phyloP scores from a whole-genome alignment of 306 rosid genomes.

The Glycine tomentella region DNA sequence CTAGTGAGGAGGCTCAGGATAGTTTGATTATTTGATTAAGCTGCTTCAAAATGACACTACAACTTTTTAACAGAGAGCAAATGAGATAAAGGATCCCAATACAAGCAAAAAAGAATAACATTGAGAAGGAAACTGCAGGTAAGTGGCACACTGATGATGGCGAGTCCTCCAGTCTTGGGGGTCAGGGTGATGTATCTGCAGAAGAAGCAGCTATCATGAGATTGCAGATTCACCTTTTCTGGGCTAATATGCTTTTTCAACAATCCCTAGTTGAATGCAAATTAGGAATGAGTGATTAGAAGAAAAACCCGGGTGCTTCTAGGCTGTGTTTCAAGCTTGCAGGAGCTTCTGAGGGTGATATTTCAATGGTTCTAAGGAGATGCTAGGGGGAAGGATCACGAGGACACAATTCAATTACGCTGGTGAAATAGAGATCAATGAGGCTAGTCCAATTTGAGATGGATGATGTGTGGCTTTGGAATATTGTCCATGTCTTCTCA shows the following conservation, averaged over 20 bases:
- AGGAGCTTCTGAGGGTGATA: slow-evolving; percentile 76
- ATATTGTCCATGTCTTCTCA: slow-evolving; percentile 1
- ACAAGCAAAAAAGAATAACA: too few species aligned
- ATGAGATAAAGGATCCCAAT: too few species aligned
- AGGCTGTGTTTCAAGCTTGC: slow-evolving; percentile 70
- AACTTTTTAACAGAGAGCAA: too few species aligned
- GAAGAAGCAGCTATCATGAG: slow-evolving; percentile 77
- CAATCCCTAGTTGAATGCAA: slow-evolving; percentile 80
- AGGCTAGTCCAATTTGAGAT: too few species aligned
- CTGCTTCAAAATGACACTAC: too few species aligned
- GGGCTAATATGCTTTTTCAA: slow-evolving; percentile 84
- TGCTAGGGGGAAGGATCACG: slow-evolving; percentile 52
- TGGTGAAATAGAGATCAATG: too few species aligned
- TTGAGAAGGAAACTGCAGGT: too few species aligned
- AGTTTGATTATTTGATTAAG: too few species aligned
- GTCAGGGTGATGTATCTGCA: slow-evolving; percentile 50
- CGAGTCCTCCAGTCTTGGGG: neutral
- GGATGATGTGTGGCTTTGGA: slow-evolving; percentile 31
- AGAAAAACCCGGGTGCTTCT: slow-evolving; percentile 49
- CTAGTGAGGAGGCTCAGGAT: too few species aligned
- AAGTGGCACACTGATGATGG: slow-evolving; percentile 37
- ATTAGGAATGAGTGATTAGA: slow-evolving; percentile 58
- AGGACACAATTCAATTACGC: too few species aligned
- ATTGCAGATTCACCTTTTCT: slow-evolving; percentile 80
- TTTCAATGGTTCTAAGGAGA: slow-evolving; percentile 65